Percentiles rank a stretch among this genome's conserved stretches.
These are phyloP conservation scores for Chytridium lagenaria DNA, from an alignment of 371 early-diverging fungal species.

Conservation along the genomic window DNA sequence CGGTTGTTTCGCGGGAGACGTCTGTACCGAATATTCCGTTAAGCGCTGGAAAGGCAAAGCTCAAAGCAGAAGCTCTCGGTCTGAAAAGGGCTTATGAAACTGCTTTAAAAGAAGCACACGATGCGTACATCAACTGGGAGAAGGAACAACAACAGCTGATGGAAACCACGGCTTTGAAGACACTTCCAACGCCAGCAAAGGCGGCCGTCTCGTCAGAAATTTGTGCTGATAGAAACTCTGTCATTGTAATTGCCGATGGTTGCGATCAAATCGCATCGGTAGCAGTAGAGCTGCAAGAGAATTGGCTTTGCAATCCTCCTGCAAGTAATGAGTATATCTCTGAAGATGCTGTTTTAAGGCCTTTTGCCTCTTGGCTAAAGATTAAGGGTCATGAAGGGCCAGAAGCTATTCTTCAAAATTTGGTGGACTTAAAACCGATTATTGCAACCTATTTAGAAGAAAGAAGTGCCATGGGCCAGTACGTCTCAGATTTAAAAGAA, in stretches of 20 bases:
- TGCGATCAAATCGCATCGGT: too few species aligned
- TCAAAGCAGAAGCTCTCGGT: neutral
- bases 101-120: constrained; percentile 1
- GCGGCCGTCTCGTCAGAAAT: neutral
- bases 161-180: constrained; percentile 1
- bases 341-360: neutral
- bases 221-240: neutral
- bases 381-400: neutral
- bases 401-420: neutral
- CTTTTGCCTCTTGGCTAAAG: neutral
- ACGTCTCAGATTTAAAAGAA: neutral
- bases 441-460: neutral
- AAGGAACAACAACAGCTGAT: neutral
- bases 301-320: neutral
- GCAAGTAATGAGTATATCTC: neutral
- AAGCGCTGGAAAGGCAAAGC: neutral
- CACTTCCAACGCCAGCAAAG: neutral
- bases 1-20: neutral
- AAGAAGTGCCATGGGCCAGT: neutral
- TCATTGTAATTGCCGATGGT: too few species aligned
- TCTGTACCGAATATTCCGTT: neutral
- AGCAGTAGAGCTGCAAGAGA: neutral
- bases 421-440: neutral
- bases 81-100: neutral
- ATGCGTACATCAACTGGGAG: neutral